phyloP scores from a whole-genome alignment of 2,329 filamentous ascomycete genomes.

The Cyphellophora europaea region DNA sequence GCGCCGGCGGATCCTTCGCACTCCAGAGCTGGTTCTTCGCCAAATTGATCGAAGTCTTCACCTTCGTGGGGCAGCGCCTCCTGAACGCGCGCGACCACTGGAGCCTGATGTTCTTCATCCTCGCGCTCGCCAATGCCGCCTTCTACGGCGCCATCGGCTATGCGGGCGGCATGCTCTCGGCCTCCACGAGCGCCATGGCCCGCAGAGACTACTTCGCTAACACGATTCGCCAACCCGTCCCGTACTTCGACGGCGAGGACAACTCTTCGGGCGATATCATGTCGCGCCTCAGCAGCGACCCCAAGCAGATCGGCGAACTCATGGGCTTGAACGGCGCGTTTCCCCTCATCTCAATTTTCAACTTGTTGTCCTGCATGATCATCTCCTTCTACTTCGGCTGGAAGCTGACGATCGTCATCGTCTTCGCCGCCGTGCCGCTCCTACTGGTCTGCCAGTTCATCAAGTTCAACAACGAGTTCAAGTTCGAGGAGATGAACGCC shows the following conservation, averaged over 20 bases:
- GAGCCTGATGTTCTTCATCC: slow-evolving; percentile 47
- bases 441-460: slow-evolving; percentile 40
- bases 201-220: slow-evolving; percentile 37
- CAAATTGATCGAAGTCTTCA: slow-evolving; percentile 39
- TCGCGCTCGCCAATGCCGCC: slow-evolving; percentile 37
- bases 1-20: slow-evolving; percentile 40
- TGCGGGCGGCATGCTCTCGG: slow-evolving; percentile 23
- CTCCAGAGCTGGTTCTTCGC: slow-evolving; percentile 38
- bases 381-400: slow-evolving; percentile 66
- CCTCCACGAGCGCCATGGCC: slow-evolving; percentile 27
- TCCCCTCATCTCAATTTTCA: slow-evolving; percentile 61
- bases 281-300: slow-evolving; percentile 38
- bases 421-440: slow-evolving; percentile 49
- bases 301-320: slow-evolving; percentile 41
- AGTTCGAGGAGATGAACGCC: slow-evolving; percentile 14
- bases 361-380: slow-evolving; percentile 52
- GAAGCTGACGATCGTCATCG: slow-evolving; percentile 62
- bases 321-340: slow-evolving; percentile 57
- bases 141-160: slow-evolving; percentile 39
- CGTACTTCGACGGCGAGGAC: slow-evolving; percentile 34
- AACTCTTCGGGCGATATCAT: slow-evolving; percentile 41
- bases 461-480: slow-evolving; percentile 13
- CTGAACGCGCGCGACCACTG: slow-evolving; percentile 39
- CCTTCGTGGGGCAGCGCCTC: slow-evolving; percentile 28
- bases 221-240: slow-evolving; percentile 33